phyloP scores from a whole-genome alignment of 305 asterid species.

The Rubia occidens region DNA sequence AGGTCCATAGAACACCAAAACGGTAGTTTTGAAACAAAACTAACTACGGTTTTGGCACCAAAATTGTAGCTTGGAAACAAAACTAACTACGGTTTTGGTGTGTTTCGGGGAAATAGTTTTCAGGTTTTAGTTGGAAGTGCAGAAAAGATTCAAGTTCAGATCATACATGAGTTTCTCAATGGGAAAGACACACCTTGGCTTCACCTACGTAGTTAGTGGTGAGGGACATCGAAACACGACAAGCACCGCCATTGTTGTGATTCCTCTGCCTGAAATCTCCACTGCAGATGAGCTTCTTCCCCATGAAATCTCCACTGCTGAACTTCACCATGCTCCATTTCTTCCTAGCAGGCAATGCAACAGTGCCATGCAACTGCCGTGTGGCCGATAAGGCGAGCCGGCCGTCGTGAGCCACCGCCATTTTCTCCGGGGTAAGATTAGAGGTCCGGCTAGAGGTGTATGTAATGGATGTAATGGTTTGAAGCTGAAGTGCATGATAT shows the following conservation, averaged over 20 bases:
- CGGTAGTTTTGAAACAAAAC: too few relatives aligned
- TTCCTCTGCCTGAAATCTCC: slow-evolving; percentile 26
- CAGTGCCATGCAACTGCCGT: slow-evolving; percentile 30
- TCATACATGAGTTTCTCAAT: too few relatives aligned
- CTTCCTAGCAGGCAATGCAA: slow-evolving; percentile 29
- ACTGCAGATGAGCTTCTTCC: slow-evolving; percentile 43
- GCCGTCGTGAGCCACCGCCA: slow-evolving; percentile 50
- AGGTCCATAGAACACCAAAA: neutral
- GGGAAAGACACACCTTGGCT: slow-evolving; percentile 42
- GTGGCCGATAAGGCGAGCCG: slow-evolving; percentile 49
- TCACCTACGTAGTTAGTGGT: slow-evolving; percentile 59
- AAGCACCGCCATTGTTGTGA: slow-evolving; percentile 22
- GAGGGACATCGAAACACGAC: slow-evolving; percentile 45
- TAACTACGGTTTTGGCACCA: too few relatives aligned
- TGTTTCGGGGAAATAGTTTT: neutral
- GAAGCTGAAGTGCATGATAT: slow-evolving; percentile 29
- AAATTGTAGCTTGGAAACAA: too few relatives aligned
- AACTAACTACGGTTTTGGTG: too few relatives aligned
- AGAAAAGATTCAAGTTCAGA: too few relatives aligned
- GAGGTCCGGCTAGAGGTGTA: slow-evolving; percentile 16
- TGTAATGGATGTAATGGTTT: slow-evolving; percentile 10
- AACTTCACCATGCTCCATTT: slow-evolving; percentile 37
- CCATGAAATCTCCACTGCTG: slow-evolving; percentile 66
- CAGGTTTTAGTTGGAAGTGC: too few relatives aligned
- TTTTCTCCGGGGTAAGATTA: slow-evolving; percentile 19